Evolutionary conservation across 2,329 filamentous ascomycete genomes (phyloP).

Genomic region (Cladorrhinum sp.): DNA sequence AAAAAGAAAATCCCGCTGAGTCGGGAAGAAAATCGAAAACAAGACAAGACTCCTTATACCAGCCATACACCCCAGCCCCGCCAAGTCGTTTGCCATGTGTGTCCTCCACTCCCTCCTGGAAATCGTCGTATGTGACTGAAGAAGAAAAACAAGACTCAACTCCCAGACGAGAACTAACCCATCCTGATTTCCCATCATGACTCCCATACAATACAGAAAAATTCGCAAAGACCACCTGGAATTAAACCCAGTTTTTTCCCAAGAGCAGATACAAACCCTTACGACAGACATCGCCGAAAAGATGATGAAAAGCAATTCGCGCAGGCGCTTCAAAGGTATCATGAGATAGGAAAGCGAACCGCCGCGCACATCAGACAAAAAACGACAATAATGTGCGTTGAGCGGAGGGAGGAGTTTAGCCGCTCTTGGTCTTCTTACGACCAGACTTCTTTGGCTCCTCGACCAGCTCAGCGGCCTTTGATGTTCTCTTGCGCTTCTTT

Average conservation of each 20-base stretch:
- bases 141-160: conserved; percentile 1
- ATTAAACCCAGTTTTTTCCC: not conserved
- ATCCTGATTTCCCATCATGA: conserved; percentile 9
- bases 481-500: conserved; percentile 63
- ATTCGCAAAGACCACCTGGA: conserved; percentile 1
- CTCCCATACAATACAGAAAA: conserved; percentile 12
- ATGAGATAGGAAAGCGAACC: conserved; percentile 31
- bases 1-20: not conserved
- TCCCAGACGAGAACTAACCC: not conserved
- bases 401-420: conserved; percentile 28
- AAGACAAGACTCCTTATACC: not conserved
- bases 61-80: not conserved
- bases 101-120: conserved; percentile 3
- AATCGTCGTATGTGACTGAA: not conserved
- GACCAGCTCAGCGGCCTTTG: conserved; percentile 53
- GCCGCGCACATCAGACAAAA: conserved; percentile 23
- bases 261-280: not conserved
- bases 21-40: conserved; percentile 1
- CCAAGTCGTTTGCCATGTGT: not conserved
- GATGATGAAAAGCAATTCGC: conserved; percentile 16
- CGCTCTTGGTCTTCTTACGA: conserved; percentile 55
- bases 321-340: conserved; percentile 28
- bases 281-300: conserved; percentile 20
- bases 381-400: conserved; percentile 22
- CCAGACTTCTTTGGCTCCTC: conserved; percentile 60